phyloP scores from a whole-genome alignment of 1,284 basidiomycete species.

The Heterobasidion irregulare region DNA sequence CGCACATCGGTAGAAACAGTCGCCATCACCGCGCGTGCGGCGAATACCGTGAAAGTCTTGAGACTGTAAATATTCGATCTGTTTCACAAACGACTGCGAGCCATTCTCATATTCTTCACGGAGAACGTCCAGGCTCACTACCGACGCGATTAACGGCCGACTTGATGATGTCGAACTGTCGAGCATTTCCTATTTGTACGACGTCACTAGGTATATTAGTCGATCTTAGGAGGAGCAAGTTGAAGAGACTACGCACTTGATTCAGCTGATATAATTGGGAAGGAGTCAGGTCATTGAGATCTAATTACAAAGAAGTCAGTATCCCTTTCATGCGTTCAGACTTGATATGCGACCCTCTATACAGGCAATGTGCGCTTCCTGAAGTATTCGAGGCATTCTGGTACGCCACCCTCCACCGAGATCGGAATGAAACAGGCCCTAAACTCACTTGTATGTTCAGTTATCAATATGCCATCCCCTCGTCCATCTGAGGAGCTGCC shows the following conservation, averaged over 20 bases:
- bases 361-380: no score
- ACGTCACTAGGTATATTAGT: background rate
- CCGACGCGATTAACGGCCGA: conserved; percentile 9
- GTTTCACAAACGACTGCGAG: conserved; percentile 25
- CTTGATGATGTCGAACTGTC: conserved; percentile 6
- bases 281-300: conserved; percentile 9
- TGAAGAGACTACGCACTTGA: conserved; percentile 6
- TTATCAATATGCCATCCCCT: background rate
- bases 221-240: background rate
- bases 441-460: conserved; percentile 10
- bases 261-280: conserved; percentile 15
- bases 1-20: conserved; percentile 58
- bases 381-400: background rate
- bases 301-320: background rate
- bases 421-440: background rate
- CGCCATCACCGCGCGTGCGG: conserved; percentile 44
- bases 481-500: background rate
- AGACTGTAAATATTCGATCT: conserved; percentile 29
- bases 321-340: no score
- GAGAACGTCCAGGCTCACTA: conserved; percentile 11
- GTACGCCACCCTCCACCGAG: background rate
- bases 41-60: conserved; percentile 36
- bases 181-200: conserved; percentile 5
- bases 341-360: no score
- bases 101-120: conserved; percentile 31